Evolutionary conservation across 495 filamentous ascomycete species (phyloP).

Genomic region (Lasiosphaeria ovina): DNA sequence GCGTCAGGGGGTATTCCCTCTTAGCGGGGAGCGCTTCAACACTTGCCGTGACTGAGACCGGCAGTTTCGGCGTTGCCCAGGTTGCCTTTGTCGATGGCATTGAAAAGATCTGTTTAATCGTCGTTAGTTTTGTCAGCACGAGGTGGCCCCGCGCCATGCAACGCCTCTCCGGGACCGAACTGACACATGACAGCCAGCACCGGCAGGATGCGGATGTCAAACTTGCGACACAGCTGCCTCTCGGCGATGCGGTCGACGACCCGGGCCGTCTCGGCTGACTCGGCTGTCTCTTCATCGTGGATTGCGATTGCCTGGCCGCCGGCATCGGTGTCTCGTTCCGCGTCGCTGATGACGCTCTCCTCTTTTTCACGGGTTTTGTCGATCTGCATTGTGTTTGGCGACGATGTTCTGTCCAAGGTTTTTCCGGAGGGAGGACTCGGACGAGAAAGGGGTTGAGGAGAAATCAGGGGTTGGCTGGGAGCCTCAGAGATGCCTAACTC

Average conservation of each 20-base stretch:
- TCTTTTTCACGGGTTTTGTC: not conserved
- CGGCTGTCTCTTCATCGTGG: not conserved
- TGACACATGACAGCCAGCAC: constrained; percentile 64
- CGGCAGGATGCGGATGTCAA: constrained; percentile 61
- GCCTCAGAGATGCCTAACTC: too few species aligned
- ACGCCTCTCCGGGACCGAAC: constrained; percentile 4
- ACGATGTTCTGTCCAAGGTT: not conserved
- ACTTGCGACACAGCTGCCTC: constrained; percentile 60
- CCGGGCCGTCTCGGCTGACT: constrained; percentile 16
- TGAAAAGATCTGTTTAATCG: constrained; percentile 47
- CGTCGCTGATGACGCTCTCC: not conserved
- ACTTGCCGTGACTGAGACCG: constrained; percentile 43
- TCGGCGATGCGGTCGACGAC: constrained; percentile 51
- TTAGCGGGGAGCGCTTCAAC: constrained; percentile 13
- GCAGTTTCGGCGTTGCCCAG: constrained; percentile 69
- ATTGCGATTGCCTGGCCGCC: not conserved
- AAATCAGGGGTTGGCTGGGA: too few species aligned
- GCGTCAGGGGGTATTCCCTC: constrained; percentile 7
- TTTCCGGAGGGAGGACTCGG: not conserved
- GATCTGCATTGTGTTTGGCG: not conserved
- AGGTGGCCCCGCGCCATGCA: not conserved
- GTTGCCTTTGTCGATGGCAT: constrained; percentile 66
- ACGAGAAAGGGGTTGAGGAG: too few species aligned
- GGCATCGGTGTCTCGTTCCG: not conserved
- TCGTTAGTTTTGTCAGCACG: not conserved